Conservation (phyloP, 352 stramenopile species). For the Phytophthora podocarpi region DNA sequence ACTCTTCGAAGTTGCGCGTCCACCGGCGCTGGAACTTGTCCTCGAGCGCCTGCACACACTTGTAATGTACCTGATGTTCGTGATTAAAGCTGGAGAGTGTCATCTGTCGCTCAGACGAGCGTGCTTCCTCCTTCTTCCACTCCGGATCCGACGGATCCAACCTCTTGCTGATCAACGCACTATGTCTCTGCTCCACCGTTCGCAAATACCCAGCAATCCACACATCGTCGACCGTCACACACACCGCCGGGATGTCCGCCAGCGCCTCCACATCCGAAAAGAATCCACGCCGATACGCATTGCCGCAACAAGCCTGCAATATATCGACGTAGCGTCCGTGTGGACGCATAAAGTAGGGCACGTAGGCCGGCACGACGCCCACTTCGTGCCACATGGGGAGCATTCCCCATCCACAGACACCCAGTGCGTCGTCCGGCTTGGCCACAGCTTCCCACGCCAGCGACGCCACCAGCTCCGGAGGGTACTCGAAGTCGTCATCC, state of each 20-base stretch:
- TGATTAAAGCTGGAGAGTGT: slow-evolving; percentile 85
- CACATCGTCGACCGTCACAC: slow-evolving; percentile 83
- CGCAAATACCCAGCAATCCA: slow-evolving; percentile 83
- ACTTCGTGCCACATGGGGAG: slow-evolving; percentile 75
- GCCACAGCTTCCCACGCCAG: slow-evolving; percentile 70
- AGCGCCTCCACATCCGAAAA: slow-evolving; percentile 74
- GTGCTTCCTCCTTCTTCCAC: slow-evolving; percentile 71
- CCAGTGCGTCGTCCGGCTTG: slow-evolving; percentile 63
- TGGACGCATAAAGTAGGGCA: slow-evolving; percentile 84
- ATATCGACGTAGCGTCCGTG: slow-evolving; percentile 79
- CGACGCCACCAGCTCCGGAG: slow-evolving; percentile 59
- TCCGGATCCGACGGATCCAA: slow-evolving; percentile 66
- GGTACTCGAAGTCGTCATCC: slow-evolving; percentile 87
- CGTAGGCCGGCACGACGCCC: slow-evolving; percentile 79
- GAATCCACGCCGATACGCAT: slow-evolving; percentile 78
- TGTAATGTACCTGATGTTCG: slow-evolving; percentile 82
- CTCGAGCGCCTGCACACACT: slow-evolving; percentile 81
- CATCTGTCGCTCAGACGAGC: slow-evolving; percentile 51
- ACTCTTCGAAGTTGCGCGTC: slow-evolving; percentile 73
- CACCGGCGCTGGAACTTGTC: slow-evolving; percentile 60
- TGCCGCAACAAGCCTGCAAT: slow-evolving; percentile 69
- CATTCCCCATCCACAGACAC: slow-evolving; percentile 83
- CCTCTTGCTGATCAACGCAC: slow-evolving; percentile 79
- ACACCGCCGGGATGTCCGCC: slow-evolving; percentile 66
- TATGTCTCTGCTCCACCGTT: slow-evolving; percentile 62